Percentiles rank a stretch among this genome's conserved stretches.
Evolutionary conservation across 129 eudicot species (phyloP).

Genomic region (Lactuca sativa): DNA sequence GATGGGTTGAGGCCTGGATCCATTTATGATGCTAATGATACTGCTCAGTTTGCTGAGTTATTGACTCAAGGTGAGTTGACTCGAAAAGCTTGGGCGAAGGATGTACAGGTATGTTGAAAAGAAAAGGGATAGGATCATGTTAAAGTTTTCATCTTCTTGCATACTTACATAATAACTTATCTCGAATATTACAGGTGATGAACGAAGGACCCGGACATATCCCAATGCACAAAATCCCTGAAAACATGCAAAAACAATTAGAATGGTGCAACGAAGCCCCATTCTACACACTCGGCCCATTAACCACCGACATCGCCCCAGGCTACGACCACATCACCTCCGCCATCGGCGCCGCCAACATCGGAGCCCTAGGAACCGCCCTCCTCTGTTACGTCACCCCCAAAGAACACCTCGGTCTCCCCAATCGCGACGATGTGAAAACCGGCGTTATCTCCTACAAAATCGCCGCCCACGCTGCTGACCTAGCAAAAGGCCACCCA

Average conservation of each 20-base stretch:
- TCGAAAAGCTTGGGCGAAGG: conserved; percentile 94
- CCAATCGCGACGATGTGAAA: conserved; percentile 92
- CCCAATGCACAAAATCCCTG: conserved; percentile 94
- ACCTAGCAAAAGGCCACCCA: conserved; percentile 87
- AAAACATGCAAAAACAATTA: conserved; percentile 93
- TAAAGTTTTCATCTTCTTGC: too few species aligned
- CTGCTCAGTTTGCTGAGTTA: conserved; percentile 97
- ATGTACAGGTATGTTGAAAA: conserved; percentile 96
- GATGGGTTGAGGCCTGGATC: conserved; percentile 98
- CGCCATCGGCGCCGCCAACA: conserved; percentile 98
- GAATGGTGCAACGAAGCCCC: conserved; percentile 99
- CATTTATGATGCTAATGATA: conserved; percentile 97
- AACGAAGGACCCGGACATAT: conserved; percentile 98
- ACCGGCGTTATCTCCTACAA: conserved; percentile 88
- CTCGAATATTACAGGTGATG: conserved; percentile 61
- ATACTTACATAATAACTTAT: not conserved
- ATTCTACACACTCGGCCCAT: conserved; percentile 95
- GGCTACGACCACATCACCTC: conserved; percentile 98
- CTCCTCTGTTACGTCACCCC: conserved; percentile 96
- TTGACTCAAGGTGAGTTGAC: conserved; percentile 97
- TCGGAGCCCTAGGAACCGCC: conserved; percentile 97
- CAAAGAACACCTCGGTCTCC: conserved; percentile 95
- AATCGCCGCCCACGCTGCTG: conserved; percentile 99
- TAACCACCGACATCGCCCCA: conserved; percentile 97
- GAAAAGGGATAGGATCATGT: too few species aligned